Conservation (phyloP, 2,329 filamentous ascomycete species). For the Achaetomium macrosporum region DNA sequence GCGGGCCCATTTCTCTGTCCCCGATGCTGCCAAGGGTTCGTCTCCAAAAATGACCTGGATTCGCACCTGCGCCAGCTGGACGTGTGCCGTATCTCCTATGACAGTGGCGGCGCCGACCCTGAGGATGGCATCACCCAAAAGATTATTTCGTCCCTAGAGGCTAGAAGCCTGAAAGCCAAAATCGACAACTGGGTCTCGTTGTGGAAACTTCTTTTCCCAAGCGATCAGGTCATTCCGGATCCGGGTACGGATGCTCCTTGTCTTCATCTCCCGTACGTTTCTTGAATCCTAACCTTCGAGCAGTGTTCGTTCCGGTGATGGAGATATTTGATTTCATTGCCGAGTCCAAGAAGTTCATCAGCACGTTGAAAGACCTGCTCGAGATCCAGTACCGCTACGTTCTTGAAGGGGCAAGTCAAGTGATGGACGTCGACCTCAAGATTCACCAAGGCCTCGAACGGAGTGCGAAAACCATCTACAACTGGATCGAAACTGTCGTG, state of each 20-base stretch:
- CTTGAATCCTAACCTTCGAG: background rate
- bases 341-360: conserved; percentile 22
- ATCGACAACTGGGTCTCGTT: conserved; percentile 26
- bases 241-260: conserved; percentile 12
- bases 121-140: conserved; percentile 26
- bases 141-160: conserved; percentile 24
- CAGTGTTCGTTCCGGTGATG: conserved; percentile 25
- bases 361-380: conserved; percentile 20
- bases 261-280: background rate
- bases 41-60: conserved; percentile 22
- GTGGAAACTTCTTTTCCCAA: conserved; percentile 24
- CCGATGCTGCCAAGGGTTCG: conserved; percentile 23
- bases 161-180: conserved; percentile 22
- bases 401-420: conserved; percentile 16
- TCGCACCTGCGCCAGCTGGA: conserved; percentile 19
- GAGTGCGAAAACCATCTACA: conserved; percentile 22
- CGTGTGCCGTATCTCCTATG: conserved; percentile 20
- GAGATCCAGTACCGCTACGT: conserved; percentile 23
- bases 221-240: conserved; percentile 19
- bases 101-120: conserved; percentile 21
- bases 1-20: conserved; percentile 23
- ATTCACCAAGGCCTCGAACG: conserved; percentile 23
- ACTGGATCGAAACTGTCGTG: conserved; percentile 24
- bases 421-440: conserved; percentile 19
- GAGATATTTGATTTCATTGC: conserved; percentile 24